A percentile compares a stretch with the other conserved stretches of the same genome.
These are phyloP conservation scores for Yamadazyma endophytica DNA, from an alignment of 805 yeast genomes.

Conservation along the genomic window DNA sequence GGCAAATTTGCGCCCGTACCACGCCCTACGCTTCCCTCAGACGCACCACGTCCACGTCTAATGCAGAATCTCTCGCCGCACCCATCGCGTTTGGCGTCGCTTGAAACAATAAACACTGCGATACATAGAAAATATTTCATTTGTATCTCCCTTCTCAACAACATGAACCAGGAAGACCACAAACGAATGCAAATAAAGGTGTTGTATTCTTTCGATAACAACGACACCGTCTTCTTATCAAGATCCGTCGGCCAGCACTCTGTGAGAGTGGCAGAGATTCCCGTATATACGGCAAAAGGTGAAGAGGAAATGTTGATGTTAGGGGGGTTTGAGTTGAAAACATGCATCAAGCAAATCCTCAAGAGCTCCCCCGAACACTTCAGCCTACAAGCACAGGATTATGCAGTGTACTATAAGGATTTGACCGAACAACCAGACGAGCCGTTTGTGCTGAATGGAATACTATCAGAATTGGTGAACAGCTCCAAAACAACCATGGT, in stretches of 20 bases:
- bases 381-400: conserved; percentile 33
- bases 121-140: no score
- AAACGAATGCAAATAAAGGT: conserved; percentile 44
- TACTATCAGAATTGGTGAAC: conserved; percentile 25
- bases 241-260: conserved; percentile 30
- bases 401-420: conserved; percentile 44
- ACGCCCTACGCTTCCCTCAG: no score
- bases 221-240: conserved; percentile 39
- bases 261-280: conserved; percentile 36
- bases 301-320: conserved; percentile 26
- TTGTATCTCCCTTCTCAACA: no score
- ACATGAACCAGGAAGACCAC: conserved; percentile 14
- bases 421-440: conserved; percentile 46
- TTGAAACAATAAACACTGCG: conserved; percentile 2
- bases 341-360: conserved; percentile 35
- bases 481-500: conserved; percentile 23
- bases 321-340: conserved; percentile 40
- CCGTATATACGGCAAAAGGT: conserved; percentile 15
- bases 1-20: no score
- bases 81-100: no score
- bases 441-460: conserved; percentile 43
- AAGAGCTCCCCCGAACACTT: conserved; percentile 41
- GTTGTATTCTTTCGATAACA: conserved; percentile 41
- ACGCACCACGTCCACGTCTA: no score
- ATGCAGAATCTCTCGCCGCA: no score